Conservation (phyloP, 768 basidiomycete genomes). For the Mycena albidolilacea region DNA sequence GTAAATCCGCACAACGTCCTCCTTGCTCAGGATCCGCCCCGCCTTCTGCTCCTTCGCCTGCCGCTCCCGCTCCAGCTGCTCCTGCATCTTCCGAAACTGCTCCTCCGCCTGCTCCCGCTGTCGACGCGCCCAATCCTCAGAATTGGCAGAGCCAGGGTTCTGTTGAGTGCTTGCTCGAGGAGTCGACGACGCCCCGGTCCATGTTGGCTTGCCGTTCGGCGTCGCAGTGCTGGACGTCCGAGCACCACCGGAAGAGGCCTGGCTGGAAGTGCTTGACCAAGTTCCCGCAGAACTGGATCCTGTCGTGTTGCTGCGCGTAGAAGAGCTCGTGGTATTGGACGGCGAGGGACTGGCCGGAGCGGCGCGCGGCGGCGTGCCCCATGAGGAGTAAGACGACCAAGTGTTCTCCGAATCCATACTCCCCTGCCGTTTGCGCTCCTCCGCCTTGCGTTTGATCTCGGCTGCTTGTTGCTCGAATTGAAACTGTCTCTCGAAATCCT, state of each 20-base stretch:
- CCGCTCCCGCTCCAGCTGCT: constrained; percentile 61
- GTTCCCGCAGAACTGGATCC: constrained; percentile 19
- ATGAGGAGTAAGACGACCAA: constrained; percentile 46
- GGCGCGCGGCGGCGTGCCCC: constrained; percentile 25
- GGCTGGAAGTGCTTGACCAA: constrained; percentile 33
- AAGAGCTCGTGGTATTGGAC: constrained; percentile 39
- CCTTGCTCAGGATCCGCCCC: constrained; percentile 66
- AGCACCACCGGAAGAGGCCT: constrained; percentile 44
- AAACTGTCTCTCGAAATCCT: constrained; percentile 44
- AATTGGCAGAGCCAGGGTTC: constrained; percentile 42
- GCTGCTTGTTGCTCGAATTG: constrained; percentile 61
- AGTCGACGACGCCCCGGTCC: constrained; percentile 8
- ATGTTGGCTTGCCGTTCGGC: constrained; percentile 29
- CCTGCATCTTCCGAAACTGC: constrained; percentile 81
- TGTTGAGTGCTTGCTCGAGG: constrained; percentile 42
- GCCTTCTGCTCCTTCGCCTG: constrained; percentile 51
- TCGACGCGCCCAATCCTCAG: constrained; percentile 74
- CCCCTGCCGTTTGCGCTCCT: constrained; percentile 63
- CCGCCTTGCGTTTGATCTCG: constrained; percentile 57
- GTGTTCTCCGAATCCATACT: constrained; percentile 54
- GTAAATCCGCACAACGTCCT: constrained; percentile 70
- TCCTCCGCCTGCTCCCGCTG: constrained; percentile 74
- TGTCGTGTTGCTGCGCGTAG: constrained; percentile 31
- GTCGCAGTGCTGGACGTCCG: constrained; percentile 19
- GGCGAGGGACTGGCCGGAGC: constrained; percentile 51